Conservation (phyloP, 2,329 filamentous ascomycete genomes). For the Fusarium brevicatenulatum region DNA sequence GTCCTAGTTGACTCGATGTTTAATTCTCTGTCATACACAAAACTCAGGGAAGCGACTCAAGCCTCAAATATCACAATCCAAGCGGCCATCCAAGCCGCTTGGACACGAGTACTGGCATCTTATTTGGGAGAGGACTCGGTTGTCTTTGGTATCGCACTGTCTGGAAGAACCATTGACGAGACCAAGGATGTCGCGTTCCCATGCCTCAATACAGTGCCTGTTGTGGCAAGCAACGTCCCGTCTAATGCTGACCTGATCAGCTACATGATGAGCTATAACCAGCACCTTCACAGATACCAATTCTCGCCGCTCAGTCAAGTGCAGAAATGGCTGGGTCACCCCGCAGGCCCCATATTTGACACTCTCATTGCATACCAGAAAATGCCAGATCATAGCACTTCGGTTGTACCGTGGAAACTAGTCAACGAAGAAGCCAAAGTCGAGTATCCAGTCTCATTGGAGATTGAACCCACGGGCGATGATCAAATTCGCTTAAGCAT, state of each 20-base stretch:
- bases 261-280: conserved; percentile 73
- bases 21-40: conserved; percentile 53
- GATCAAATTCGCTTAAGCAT: conserved; percentile 69
- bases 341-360: conserved; percentile 78
- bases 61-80: conserved; percentile 76
- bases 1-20: conserved; percentile 48
- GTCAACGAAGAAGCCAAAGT: conserved; percentile 73
- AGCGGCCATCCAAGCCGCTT: conserved; percentile 78
- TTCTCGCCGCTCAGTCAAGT: conserved; percentile 76
- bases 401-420: conserved; percentile 64
- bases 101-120: conserved; percentile 77
- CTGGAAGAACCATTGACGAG: conserved; percentile 73
- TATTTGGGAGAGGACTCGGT: conserved; percentile 81
- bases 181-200: conserved; percentile 74
- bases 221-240: conserved; percentile 66
- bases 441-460: conserved; percentile 84
- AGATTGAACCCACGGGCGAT: conserved; percentile 69
- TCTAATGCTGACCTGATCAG: conserved; percentile 68
- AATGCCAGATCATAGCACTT: conserved; percentile 43
- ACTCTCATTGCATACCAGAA: conserved; percentile 88
- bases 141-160: conserved; percentile 83
- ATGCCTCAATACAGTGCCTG: conserved; percentile 83
- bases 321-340: conserved; percentile 75
- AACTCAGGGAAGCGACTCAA: conserved; percentile 67
- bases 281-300: conserved; percentile 73